Conservation (phyloP, 176 grass and related monocot genomes). For the Carex kokanica region DNA sequence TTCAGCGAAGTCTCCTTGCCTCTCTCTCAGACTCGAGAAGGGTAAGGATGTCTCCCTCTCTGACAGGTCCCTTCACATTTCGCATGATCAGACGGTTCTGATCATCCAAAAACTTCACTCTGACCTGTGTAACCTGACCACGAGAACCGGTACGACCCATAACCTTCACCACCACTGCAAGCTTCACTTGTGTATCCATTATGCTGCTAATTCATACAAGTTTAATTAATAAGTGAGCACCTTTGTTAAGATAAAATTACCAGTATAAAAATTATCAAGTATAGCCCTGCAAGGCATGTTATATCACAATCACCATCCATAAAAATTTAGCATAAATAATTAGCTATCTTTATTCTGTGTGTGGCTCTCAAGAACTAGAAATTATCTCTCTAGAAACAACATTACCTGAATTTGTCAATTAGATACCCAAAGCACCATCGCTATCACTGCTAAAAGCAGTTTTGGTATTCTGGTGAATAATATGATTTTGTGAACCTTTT, state of each 20-base stretch:
- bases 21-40: slow-evolving; percentile 86
- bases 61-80: slow-evolving; percentile 73
- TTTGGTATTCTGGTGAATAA: not conserved
- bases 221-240: not conserved
- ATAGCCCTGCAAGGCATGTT: not conserved
- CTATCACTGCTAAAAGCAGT: not conserved
- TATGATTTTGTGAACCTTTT: not conserved
- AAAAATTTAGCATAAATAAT: no score
- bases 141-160: slow-evolving; percentile 74
- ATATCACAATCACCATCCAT: not conserved
- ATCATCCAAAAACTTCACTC: slow-evolving; percentile 91
- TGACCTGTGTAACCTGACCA: slow-evolving; percentile 87
- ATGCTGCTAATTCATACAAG: slow-evolving; percentile 31
- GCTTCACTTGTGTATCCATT: slow-evolving; percentile 84
- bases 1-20: slow-evolving; percentile 79
- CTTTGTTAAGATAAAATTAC: not conserved
- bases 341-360: no score
- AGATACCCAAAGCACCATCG: not conserved
- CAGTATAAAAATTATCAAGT: not conserved
- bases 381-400: no score
- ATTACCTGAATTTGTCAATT: no score
- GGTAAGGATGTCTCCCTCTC: slow-evolving; percentile 79
- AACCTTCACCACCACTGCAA: slow-evolving; percentile 83
- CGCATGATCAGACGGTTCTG: slow-evolving; percentile 95
- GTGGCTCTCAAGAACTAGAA: no score